Evolutionary conservation across 192 early-diverging fungal genomes (phyloP).

Genomic region (Spizellomyces punctatus): DNA sequence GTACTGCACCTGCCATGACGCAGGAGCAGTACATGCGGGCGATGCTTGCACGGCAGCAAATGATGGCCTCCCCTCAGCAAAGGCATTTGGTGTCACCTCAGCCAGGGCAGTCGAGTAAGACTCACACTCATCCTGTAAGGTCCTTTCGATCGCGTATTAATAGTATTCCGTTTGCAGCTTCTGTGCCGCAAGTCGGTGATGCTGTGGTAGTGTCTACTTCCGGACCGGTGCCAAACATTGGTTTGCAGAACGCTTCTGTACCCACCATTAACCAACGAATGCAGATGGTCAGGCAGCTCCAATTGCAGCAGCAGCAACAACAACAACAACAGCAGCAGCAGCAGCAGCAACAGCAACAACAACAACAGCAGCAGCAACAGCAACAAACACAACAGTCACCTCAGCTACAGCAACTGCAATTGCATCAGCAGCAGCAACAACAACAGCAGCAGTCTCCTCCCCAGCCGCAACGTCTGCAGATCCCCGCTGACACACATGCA

Average conservation of each 20-base stretch:
- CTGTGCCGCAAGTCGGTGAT: too few species aligned
- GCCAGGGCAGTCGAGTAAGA: conserved; percentile 6
- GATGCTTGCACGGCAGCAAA: conserved; percentile 23
- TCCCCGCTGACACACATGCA: conserved; percentile 29
- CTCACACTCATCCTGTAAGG: background rate
- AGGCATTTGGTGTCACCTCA: background rate
- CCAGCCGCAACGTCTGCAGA: conserved; percentile 17
- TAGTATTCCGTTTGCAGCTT: too few species aligned
- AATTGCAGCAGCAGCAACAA: conserved; percentile 7
- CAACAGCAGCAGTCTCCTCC: conserved; percentile 12
- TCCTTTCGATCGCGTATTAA: too few species aligned
- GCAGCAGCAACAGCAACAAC: conserved; percentile 2
- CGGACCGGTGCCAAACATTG: background rate
- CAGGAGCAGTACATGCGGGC: conserved; percentile 31
- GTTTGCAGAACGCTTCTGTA: conserved; percentile 5
- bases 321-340: conserved; percentile 3
- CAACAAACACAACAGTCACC: conserved; percentile 1
- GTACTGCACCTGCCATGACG: background rate
- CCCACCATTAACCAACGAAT: conserved; percentile 22
- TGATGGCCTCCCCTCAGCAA: conserved; percentile 7
- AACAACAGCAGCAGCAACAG: conserved; percentile 4
- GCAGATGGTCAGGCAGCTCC: conserved; percentile 18
- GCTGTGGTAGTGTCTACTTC: too few species aligned
- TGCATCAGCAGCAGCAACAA: conserved; percentile 6
- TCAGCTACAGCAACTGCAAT: background rate